These are phyloP conservation scores for Ruellia speciosa DNA, from an alignment of 305 asterid genomes.

Conservation along the genomic window DNA sequence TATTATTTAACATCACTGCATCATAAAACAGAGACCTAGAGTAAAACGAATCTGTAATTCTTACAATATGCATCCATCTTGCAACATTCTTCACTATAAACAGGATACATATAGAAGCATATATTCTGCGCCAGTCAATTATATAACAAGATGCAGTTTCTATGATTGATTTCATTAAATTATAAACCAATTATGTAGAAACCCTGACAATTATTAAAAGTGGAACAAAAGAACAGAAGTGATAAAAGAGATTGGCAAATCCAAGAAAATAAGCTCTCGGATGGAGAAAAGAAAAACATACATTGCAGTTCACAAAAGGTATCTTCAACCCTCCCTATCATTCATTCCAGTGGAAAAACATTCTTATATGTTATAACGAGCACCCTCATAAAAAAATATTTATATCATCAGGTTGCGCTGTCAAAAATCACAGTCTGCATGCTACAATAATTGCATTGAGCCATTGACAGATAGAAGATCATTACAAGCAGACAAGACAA, in stretches of 20 bases:
- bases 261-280: conserved; percentile 2
- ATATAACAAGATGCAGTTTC: not conserved
- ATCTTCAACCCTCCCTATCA: not conserved
- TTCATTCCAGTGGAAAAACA: not conserved
- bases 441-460: too few relatives aligned
- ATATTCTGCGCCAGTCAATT: not conserved
- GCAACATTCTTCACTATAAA: conserved; percentile 1
- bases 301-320: conserved; percentile 3
- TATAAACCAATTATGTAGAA: not conserved
- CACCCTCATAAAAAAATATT: conserved; percentile 10
- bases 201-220: not conserved
- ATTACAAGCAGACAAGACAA: not conserved
- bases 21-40: too few relatives aligned
- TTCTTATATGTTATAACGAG: not conserved
- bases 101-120: not conserved
- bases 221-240: not conserved
- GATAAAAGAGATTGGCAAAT: not conserved
- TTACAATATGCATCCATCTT: conserved; percentile 11
- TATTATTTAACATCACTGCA: too few relatives aligned
- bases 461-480: too few relatives aligned
- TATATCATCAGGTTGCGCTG: conserved; percentile 10
- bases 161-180: not conserved
- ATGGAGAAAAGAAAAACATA: not conserved
- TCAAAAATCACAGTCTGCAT: not conserved
- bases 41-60: conserved; percentile 1